Conservation (phyloP, 2,329 filamentous ascomycete species). For the Aureobasidium zeae region DNA sequence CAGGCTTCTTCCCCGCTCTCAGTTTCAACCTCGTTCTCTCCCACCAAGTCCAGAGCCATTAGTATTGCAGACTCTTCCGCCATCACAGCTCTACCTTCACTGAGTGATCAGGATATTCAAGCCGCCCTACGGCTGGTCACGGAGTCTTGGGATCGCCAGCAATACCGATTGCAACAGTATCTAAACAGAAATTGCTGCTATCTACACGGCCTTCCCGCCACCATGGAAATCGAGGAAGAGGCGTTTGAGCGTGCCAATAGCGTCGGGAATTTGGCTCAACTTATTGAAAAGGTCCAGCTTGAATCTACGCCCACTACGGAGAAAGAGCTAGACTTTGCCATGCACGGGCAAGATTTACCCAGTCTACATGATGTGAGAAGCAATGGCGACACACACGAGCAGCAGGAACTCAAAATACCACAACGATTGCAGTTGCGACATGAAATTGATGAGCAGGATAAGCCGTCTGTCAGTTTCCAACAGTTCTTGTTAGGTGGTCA, state of each 20-base stretch:
- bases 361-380: not conserved
- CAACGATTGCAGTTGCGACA: slow-evolving; percentile 3
- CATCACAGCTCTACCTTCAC: slow-evolving; percentile 21
- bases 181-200: slow-evolving; percentile 40
- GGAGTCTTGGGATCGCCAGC: slow-evolving; percentile 43
- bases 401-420: not conserved
- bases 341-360: not conserved
- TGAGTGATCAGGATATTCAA: slow-evolving; percentile 43
- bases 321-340: slow-evolving; percentile 29
- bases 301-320: slow-evolving; percentile 38
- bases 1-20: slow-evolving; percentile 19
- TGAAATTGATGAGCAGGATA: slow-evolving; percentile 2
- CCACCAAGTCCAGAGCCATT: slow-evolving; percentile 20
- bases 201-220: slow-evolving; percentile 34
- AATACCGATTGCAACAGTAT: slow-evolving; percentile 39
- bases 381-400: not conserved
- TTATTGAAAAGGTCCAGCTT: slow-evolving; percentile 36
- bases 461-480: slow-evolving; percentile 10
- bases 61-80: slow-evolving; percentile 18
- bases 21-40: slow-evolving; percentile 18
- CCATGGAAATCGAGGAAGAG: slow-evolving; percentile 39
- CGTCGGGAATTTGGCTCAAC: slow-evolving; percentile 32
- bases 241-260: slow-evolving; percentile 37
- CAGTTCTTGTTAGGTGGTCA: slow-evolving; percentile 10
- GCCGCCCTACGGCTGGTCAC: slow-evolving; percentile 39